phyloP scores from a whole-genome alignment of 148 eudicot genomes.

The Rheum nobile region DNA sequence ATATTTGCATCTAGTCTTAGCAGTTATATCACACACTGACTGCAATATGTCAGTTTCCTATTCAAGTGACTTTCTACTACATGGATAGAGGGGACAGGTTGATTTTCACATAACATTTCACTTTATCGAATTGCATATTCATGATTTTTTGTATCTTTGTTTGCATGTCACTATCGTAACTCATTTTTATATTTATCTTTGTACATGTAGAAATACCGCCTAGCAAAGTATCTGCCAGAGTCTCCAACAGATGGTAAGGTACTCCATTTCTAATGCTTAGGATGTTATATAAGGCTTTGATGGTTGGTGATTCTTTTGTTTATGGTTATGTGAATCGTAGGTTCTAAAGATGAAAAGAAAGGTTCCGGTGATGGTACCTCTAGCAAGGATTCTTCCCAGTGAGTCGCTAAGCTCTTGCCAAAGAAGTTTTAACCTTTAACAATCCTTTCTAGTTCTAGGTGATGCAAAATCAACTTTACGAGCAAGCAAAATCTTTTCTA shows the following conservation, averaged over 20 bases:
- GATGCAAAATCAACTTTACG: background rate
- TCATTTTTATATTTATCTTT: background rate
- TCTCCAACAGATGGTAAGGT: conserved; percentile 48
- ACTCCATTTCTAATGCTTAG: background rate
- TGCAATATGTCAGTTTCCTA: background rate
- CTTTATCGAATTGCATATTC: background rate
- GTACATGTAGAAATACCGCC: conserved; percentile 40
- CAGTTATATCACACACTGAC: conserved; percentile 1
- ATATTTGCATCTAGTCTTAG: background rate
- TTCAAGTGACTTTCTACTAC: background rate
- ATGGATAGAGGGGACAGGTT: background rate
- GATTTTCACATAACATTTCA: background rate
- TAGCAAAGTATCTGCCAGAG: conserved; percentile 53
- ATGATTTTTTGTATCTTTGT: background rate
- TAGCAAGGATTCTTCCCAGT: conserved; percentile 44
- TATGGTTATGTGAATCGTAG: conserved; percentile 12
- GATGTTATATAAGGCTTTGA: conserved; percentile 1
- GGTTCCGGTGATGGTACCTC: conserved; percentile 27
- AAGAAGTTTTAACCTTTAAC: background rate
- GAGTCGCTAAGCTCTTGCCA: conserved; percentile 10
- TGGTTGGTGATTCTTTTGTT: background rate
- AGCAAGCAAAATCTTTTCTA: background rate
- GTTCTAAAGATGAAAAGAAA: conserved; percentile 51
- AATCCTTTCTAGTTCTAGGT: background rate
- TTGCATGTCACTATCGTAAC: background rate